Evolutionary conservation across 805 yeast genomes (phyloP), one percentile per base, ranked within the genome.

Genomic region (Isabelozyma rhagii): DNA sequence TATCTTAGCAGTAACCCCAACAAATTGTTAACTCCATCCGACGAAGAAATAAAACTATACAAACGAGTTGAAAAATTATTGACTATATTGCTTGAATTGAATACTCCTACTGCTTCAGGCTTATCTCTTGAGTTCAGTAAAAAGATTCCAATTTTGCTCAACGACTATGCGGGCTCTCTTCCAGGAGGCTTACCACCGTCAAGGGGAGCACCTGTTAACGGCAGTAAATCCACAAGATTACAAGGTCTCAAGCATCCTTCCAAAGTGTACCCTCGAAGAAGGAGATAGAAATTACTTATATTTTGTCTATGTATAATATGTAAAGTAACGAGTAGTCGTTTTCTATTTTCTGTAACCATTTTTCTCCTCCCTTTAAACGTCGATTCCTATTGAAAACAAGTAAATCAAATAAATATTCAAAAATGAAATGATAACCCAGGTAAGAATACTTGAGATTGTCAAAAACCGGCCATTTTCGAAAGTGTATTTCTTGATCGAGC

Each of bases 81-180:
- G 56, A 47, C 70, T 49, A 41, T 75, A 45, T 54, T 77, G 51
- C 54, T 77, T 49, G 59, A 62, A 27, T 56, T 66, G 36, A 55
- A 66, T 44, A 59, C 66, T n/a, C 51, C 68, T 2, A 48, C 53
- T 4, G 66, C 67, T 14, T 57, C 55, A 18, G 55, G 52, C 15
- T 57, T 72, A 41, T 53, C 68, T n/a, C 49, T 65, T 27, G 56
- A 61, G 21, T 60, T 72, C 46, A 69, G 74, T 42, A 66, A 70
- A 40, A 67, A 67, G 21, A 63, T 92, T 44, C 96, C 97, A 0
- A 84, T 87, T 0, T 75, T 87, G 49, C 83, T 83, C 61, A 80
- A 84, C 21, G 89, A 85, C 55, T 91, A 89, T 60, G 70, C 80
- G 38, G 97, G 97, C 44, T 78, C 86, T 1, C 75, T 92, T 60